Conservation (phyloP, 139 green algal genomes). For the Haematococcus lacustris region DNA sequence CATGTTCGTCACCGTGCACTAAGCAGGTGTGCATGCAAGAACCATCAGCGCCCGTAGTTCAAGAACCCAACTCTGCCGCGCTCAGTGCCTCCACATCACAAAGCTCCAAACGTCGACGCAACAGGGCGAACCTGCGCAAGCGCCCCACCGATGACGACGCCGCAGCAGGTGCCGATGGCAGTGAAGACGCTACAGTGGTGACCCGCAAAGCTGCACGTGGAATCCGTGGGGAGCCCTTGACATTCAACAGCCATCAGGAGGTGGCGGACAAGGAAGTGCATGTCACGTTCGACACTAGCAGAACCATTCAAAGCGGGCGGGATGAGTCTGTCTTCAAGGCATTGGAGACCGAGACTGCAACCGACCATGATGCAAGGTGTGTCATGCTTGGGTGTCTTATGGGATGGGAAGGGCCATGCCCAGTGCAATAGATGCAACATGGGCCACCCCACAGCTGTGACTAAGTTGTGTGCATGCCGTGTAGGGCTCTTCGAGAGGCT, state of each 20-base stretch:
- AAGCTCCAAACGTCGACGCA: no score
- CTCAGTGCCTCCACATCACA: no score
- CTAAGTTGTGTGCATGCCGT: neutral
- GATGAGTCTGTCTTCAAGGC: slow-evolving; percentile 53
- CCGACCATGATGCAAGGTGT: slow-evolving; percentile 64
- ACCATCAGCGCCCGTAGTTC: no score
- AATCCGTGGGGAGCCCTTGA: slow-evolving; percentile 31
- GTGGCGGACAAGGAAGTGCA: slow-evolving; percentile 4
- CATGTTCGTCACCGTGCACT: no score
- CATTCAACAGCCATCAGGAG: slow-evolving; percentile 32
- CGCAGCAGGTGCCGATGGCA: slow-evolving; percentile 14
- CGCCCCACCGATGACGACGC: slow-evolving; percentile 31
- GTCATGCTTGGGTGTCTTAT: no score
- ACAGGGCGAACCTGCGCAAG: slow-evolving; percentile 61
- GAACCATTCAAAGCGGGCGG: slow-evolving; percentile 11
- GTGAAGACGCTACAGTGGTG: slow-evolving; percentile 11
- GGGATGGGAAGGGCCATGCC: no score
- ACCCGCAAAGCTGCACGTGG: slow-evolving; percentile 43
- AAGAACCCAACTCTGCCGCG: no score
- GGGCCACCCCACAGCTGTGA: no score
- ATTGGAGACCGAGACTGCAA: slow-evolving; percentile 74
- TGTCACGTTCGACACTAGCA: slow-evolving; percentile 30
- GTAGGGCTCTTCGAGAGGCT: slow-evolving; percentile 20
- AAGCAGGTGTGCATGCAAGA: no score
- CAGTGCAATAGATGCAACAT: no score